phyloP scores from a whole-genome alignment of 345 rosid species.

The Iberis pinnata region DNA sequence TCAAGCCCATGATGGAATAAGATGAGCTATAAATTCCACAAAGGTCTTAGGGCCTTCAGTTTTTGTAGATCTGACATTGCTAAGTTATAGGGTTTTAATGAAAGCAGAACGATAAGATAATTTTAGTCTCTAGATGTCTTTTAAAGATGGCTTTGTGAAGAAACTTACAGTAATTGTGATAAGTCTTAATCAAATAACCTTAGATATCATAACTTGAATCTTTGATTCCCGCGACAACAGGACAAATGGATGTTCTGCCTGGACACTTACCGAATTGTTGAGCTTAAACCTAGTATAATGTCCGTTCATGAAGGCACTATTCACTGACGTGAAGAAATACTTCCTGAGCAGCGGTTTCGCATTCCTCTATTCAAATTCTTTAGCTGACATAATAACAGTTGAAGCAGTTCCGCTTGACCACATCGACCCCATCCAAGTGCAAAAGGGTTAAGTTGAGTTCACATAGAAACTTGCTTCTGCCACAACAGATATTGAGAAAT shows the following conservation, averaged over 20 bases:
- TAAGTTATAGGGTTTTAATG: too few relatives aligned
- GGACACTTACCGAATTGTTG: constrained; percentile 79
- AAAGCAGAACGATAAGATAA: too few relatives aligned
- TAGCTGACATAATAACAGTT: constrained; percentile 61
- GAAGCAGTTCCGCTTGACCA: constrained; percentile 73
- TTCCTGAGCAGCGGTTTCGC: constrained; percentile 89
- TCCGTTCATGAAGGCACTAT: constrained; percentile 90
- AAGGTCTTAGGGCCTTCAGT: too few relatives aligned
- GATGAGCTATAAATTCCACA: too few relatives aligned
- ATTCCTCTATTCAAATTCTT: constrained; percentile 70
- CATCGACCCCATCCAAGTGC: constrained; percentile 64
- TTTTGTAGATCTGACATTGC: too few relatives aligned
- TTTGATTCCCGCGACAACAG: constrained; percentile 85
- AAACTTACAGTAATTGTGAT: too few relatives aligned
- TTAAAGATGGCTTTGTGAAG: too few relatives aligned
- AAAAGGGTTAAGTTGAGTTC: constrained; percentile 81
- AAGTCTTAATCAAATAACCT: too few relatives aligned
- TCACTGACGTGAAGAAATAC: constrained; percentile 55
- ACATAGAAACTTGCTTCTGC: constrained; percentile 68
- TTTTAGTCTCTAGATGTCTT: too few relatives aligned
- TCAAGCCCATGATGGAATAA: too few relatives aligned
- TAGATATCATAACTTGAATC: too few relatives aligned
- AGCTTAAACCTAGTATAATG: constrained; percentile 79
- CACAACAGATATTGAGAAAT: constrained; percentile 66
- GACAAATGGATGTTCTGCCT: constrained; percentile 91